Base-by-base conservation (phyloP, 2,329 filamentous ascomycete species). In the Ampelomyces quisqualis region DNA sequence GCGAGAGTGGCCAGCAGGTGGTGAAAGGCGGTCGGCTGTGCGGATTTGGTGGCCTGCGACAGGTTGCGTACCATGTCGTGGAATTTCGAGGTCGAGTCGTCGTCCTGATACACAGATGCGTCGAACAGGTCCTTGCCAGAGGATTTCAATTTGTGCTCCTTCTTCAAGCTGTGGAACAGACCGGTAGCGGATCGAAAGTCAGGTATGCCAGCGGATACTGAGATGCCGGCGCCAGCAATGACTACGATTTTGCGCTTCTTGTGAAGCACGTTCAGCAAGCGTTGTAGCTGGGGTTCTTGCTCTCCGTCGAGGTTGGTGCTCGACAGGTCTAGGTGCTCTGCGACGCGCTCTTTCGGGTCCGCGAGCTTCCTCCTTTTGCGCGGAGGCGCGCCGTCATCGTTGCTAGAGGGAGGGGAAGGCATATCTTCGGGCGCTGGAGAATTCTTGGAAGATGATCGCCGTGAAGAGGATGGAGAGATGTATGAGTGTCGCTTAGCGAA, bases 101-200 rank as follows among this genome's bases (percentile, higher is more conserved):
- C 85, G 73, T 95, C 88, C 68, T 89, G 90, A 74, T 98, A 98
- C 38, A 98, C 93, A 6, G 91, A 95, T 37, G 93, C 93, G 71
- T 98, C 93, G 64, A 98, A 98, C 1, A 98, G 79, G 54, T 95
- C 85, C 70, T 97, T 96, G 37, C 93, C 93, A 0, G 93, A 96
- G 15, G 86, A 82, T 66, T 95, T 95, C 48, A 96, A 77, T 55
- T 93, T 94, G 70, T 96, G 88, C 63, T 95, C 85, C 47, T 81
- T 85, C 52, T 88, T 86, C 18, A 95, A 77, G 13, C 86, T 87
- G 44, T 84, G 86, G 71, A 98, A 98, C 3, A 98, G 79, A 35
- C 93, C 93, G 44, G 84, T 85, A 8, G 88, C 84, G 4, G 93
- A 98, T 53, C 93, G 88, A 62, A 98, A 98, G 68, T 98, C 93